Conservation (phyloP, 345 rosid species). For the Populus tremula region DNA sequence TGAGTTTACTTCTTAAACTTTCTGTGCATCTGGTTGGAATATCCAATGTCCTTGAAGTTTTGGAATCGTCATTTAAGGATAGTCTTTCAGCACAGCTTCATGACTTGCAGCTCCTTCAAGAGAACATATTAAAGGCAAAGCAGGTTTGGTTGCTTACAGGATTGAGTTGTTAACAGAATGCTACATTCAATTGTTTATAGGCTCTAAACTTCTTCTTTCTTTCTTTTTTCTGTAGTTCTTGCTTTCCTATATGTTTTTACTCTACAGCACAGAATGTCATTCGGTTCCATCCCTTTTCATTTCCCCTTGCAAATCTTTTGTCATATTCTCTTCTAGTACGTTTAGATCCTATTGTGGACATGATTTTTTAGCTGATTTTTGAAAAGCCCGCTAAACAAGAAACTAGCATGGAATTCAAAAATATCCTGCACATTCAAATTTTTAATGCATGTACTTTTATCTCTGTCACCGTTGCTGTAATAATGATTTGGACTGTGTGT, state of each 20-base stretch:
- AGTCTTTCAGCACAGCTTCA: slow-evolving; percentile 66
- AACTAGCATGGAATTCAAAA: not conserved
- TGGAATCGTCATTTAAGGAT: slow-evolving; percentile 78
- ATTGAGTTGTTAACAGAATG: not conserved
- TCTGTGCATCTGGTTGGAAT: slow-evolving; percentile 57
- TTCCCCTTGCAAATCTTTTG: not conserved
- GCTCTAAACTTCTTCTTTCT: not conserved
- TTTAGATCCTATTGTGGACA: not conserved
- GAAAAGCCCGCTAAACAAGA: not conserved
- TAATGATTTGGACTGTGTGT: not conserved
- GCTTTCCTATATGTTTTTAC: not conserved
- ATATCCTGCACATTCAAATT: not conserved
- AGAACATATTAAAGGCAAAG: slow-evolving; percentile 71
- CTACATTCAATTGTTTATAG: not conserved
- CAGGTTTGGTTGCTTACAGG: slow-evolving; percentile 56
- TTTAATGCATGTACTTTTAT: not conserved
- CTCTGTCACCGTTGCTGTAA: not conserved
- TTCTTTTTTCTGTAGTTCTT: not conserved
- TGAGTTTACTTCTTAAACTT: slow-evolving; percentile 56
- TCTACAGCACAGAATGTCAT: not conserved
- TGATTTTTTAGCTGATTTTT: not conserved
- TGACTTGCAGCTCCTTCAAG: slow-evolving; percentile 78
- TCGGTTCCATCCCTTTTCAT: not conserved
- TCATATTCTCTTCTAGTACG: not conserved
- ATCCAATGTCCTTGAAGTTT: slow-evolving; percentile 73